A percentile compares a stretch with the other conserved stretches of the same genome.
These are phyloP conservation scores for Exidia glandulosa DNA, from an alignment of 768 basidiomycete genomes.

Conservation along the genomic window DNA sequence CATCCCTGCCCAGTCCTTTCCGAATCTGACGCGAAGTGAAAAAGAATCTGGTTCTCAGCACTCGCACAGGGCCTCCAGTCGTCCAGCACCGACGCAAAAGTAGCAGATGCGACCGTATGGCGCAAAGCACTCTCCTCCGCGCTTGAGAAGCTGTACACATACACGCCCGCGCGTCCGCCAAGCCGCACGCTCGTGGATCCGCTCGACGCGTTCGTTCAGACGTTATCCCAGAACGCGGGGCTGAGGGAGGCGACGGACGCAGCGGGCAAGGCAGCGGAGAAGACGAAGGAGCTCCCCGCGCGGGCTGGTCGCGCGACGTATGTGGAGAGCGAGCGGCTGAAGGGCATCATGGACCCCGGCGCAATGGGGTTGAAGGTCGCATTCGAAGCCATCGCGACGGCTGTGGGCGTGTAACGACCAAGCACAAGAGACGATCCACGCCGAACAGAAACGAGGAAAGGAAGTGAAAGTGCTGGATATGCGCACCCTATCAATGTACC, in stretches of 20 bases:
- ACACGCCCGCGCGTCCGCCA: conserved; percentile 82
- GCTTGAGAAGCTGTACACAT: conserved; percentile 55
- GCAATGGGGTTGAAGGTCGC: conserved; percentile 83
- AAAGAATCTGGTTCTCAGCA: conserved; percentile 83
- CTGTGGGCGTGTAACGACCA: background rate
- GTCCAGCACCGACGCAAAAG: conserved; percentile 5
- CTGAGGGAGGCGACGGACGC: conserved; percentile 26
- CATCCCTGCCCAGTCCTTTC: background rate
- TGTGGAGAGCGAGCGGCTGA: conserved; percentile 58
- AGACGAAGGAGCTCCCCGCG: conserved; percentile 64
- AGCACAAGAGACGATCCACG: background rate
- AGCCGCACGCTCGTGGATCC: conserved; percentile 92
- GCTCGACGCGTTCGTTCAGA: conserved; percentile 60
- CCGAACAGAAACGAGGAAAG: too few species aligned
- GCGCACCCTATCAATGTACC: too few species aligned
- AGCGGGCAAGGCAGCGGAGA: conserved; percentile 58
- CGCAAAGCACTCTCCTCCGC: conserved; percentile 44
- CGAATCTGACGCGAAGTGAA: background rate
- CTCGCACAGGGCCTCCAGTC: conserved; percentile 62
- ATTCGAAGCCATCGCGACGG: conserved; percentile 32
- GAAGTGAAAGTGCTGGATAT: too few species aligned
- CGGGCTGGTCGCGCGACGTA: conserved; percentile 87
- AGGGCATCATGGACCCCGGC: conserved; percentile 70
- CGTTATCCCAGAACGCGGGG: conserved; percentile 21
- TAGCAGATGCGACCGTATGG: conserved; percentile 41